Evolutionary conservation across 345 rosid genomes (phyloP), one percentile per base, ranked within the genome.

Genomic region (Bretschneidera sinensis): DNA sequence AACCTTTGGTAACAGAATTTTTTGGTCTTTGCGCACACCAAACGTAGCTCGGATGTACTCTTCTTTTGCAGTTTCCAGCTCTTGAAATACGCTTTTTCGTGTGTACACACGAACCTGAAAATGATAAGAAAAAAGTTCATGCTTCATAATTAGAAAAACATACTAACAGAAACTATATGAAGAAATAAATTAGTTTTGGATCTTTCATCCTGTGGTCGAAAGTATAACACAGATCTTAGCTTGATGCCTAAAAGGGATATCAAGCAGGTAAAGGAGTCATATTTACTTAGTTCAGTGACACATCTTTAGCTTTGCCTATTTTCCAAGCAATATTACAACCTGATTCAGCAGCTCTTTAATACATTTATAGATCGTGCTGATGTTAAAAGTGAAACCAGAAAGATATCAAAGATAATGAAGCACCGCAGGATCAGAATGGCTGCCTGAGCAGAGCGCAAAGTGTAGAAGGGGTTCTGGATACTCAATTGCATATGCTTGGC

Each of bases 361-460:
- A 28, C 33, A 28, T 28, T 3, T 28, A 28, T 28, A 7, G 10
- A 11, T 39, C 9, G 15, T 39, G 15, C 15, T 11, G 15, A 14
- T 39, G 16, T 39, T 39, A 39, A 13, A 39, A 39, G 10, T 39
- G 16, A 39, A 39, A 39, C 16, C 45, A 39, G 47, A 23, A 25
- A 43, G n/a, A 51, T 2, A 19, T 39, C 4, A 65, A 55, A n/a
- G n/a, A 43, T 14, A 50, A 54, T 25, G 19, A 48, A 69, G 63
- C 87, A 92, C 98, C 77, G 92, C 85, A n/a, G 98, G 98, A 79
- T 92, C 97, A 3, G 96, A 92, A 80, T 89, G 97, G 86, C 82
- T 89, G 64, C 97, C 97, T 22, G 90, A 83, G 60, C 94, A 72
- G 59, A 92, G 94, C 18, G 96, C 92, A 67, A 92, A 92, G 71